Base-by-base conservation (phyloP, 352 stramenopile genomes). In the Phytophthora tentaculata region DNA sequence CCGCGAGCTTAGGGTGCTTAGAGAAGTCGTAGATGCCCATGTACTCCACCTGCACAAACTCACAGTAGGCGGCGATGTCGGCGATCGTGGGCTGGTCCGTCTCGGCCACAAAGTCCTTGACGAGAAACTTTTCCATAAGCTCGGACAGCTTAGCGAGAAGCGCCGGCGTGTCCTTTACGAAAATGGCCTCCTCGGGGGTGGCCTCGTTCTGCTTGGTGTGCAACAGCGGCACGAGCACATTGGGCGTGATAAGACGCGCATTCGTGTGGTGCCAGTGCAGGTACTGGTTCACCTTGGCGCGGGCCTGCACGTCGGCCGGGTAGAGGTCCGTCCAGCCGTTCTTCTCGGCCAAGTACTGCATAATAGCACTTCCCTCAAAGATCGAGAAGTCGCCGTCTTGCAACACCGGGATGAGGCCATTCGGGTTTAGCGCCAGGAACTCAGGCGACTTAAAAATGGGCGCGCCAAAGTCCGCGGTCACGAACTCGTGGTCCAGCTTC, bases 201-300 rank as follows among this genome's bases (percentile, higher is more conserved):
- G 16, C 69, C 29, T 32, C 62, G 49, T 67, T 69, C 56, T 68
- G 47, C 54, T 76, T 77, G n/a, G 61, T 64, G 44, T 74, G 69
- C 53, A 86, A 56, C 23, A 76, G 58, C 41, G 79, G 77, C 49
- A 77, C 71, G 16, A 90, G 49, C 14, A 90, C 63, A n/a, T 80
- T 61, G 24, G 64, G 39, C 41, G 83, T 88, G 62, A 81, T 81
- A 24, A 71, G 41, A 20, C 83, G 83, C 43, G 61, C 66, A 65
- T 80, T 84, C 53, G 74, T 87, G 81, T 92, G 84, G 67, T 92
- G 84, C 84, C 84, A 92, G 77, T 87, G 76, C 44, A 91, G 72
- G 52, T 86, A 89, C 72, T 91, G 68, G 74, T 91, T 81, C 32
- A 91, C 64, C 69, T 91, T 91, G 49, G 83, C 79, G 52, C 76